Evolutionary conservation across 768 basidiomycete species (phyloP), one percentile per base, ranked within the genome.

Genomic region (Sutorius australiensis): DNA sequence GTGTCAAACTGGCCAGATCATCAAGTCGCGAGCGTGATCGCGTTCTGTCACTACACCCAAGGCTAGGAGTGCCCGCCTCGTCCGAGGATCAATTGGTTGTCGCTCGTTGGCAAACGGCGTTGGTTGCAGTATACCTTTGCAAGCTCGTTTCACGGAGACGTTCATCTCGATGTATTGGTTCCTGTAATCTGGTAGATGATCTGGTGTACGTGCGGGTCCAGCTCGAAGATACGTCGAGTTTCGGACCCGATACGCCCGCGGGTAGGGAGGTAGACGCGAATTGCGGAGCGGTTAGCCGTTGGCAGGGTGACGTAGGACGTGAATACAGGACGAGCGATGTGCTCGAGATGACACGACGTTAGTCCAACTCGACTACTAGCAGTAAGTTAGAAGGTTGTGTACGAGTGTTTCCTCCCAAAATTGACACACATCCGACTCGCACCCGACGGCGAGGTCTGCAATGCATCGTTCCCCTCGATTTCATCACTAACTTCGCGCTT

Each of bases 401-500:
- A 37, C 44, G 8, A 3, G 9, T 57, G 43, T 57, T 57, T 50
- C 43, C 14, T 39, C 17, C 45, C 2, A 16, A 37, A 49, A 36
- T 48, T 36, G 46, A 48, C 2, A 3, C 39, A 39, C 19, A 33
- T 57, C 50, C 49, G 50, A 48, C 17, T 19, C 52, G 30, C 21
- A 43, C 13, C 36, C 0, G 24, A 24, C 24, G 24, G 24, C 24
- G 24, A 24, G 24, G 30, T 32, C 47, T 48, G 49, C 58, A 17
- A 61, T 61, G 61, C n/a, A 33, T 37, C 36, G 13, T 28, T 28
- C 43, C 28, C 24, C n/a, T 31, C 27, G 13, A 40, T 45, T 38
- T 27, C 34, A 46, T 43, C 24, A 24, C 24, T 24, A 24, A 24
- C 50, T 42, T 7, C 16, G n/a, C 17, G 8, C 39, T 14, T 9